Evolutionary conservation across 2,329 filamentous ascomycete genomes (phyloP).

Genomic region (Aspergillus tanneri): DNA sequence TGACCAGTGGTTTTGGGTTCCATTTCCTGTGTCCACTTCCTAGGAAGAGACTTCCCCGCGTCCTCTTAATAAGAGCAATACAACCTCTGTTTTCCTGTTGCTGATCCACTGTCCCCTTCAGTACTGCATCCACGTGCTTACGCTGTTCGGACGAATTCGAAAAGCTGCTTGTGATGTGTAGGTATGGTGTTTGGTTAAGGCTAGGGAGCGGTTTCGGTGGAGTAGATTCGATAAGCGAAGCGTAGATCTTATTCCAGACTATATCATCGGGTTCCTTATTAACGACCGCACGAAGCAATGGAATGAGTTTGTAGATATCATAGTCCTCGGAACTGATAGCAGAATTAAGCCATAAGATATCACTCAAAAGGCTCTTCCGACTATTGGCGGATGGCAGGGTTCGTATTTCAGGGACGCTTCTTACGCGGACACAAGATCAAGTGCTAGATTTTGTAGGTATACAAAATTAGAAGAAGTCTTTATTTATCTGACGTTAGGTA

Average conservation of each 20-base stretch:
- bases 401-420: slow-evolving; percentile 15
- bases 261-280: slow-evolving; percentile 10
- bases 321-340: slow-evolving; percentile 14
- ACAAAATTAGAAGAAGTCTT: background rate
- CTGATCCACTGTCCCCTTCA: too few relatives aligned
- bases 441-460: slow-evolving; percentile 1
- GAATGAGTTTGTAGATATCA: slow-evolving; percentile 19
- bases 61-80: too few relatives aligned
- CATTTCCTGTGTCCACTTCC: too few relatives aligned
- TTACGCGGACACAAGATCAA: slow-evolving; percentile 1
- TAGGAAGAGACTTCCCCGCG: too few relatives aligned
- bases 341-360: slow-evolving; percentile 18
- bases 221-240: slow-evolving; percentile 18
- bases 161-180: slow-evolving; percentile 29
- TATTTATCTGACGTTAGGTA: background rate
- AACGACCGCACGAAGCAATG: slow-evolving; percentile 19
- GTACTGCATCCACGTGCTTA: slow-evolving; percentile 26
- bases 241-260: slow-evolving; percentile 24
- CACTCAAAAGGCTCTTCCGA: slow-evolving; percentile 15
- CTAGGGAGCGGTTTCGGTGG: slow-evolving; percentile 20
- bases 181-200: slow-evolving; percentile 24
- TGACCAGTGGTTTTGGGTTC: too few relatives aligned
- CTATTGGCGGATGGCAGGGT: slow-evolving; percentile 13
- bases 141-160: slow-evolving; percentile 30
- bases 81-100: too few relatives aligned